Evolutionary conservation across 495 filamentous ascomycete genomes (phyloP), one percentile per base, ranked within the genome.

Genomic region (Sordaria brevicollis): DNA sequence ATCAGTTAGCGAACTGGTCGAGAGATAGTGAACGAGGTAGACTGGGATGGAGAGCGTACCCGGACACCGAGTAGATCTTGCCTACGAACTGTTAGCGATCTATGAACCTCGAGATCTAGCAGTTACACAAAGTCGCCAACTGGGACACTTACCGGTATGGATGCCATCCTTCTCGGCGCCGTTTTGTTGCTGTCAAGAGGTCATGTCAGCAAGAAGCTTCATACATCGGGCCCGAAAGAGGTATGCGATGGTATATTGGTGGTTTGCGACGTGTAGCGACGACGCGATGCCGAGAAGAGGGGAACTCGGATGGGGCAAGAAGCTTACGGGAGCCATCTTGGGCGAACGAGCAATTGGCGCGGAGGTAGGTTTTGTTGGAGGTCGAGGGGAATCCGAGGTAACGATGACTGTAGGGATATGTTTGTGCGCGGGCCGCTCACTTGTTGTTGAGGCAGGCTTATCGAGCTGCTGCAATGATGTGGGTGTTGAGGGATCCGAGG

Each of bases 21-120:
- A 19, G 33, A 34, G 33, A 19, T 35, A 13, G 19, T n/a, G n/a
- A n/a, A n/a, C 29, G 39, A 34, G 31, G 29, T 34, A 49, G 38
- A 71, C 67, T 71, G 43, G 41, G 19, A 41, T 33, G 54, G 1
- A 67, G 10, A 2, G 10, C 86, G 76, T 81, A 92, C 90, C 91
- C 91, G 65, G 92, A 93, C 67, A 94, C 85, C 69, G 91, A 93
- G 85, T 88, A 93, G 79, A 94, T 90, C 75, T 89, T 88, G 77
- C 91, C 77, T 79, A 69, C 13, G 88, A 86, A 67, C 29, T 74
- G 76, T 74, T 70, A 75, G 75, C 71, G 74, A 73, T 67, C 11
- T 11, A 54, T 29, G 21, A 54, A 54, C 9, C 21, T 43, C 34
- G 67, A 38, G 34, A 34, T 3, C 36, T 19, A 35, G 33, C 10